Evolutionary conservation across 257 asterid species (phyloP).

Genomic region (Thymus mandschuricus): DNA sequence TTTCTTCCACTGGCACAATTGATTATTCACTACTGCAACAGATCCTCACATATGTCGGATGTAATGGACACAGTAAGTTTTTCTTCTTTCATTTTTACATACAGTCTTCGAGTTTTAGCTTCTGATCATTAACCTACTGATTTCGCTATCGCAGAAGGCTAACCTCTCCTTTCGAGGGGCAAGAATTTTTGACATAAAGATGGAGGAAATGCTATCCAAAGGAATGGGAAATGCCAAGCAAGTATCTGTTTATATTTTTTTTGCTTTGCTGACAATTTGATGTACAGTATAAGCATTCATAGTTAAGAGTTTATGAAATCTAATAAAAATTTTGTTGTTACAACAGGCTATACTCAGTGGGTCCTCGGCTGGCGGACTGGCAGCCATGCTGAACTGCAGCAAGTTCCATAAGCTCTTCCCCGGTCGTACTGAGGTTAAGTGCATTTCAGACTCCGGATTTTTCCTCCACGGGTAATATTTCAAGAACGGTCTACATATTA

Average conservation of each 20-base stretch:
- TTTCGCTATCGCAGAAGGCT: conserved; percentile 7
- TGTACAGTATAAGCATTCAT: too few species aligned
- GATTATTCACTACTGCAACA: conserved; percentile 40
- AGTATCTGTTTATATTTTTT: neutral
- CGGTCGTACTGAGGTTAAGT: conserved; percentile 29
- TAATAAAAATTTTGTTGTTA: too few species aligned
- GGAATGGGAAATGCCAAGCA: conserved; percentile 38
- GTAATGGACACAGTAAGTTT: conserved; percentile 38
- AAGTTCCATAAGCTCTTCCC: conserved; percentile 2
- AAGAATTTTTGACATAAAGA: conserved; percentile 31
- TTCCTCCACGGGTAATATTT: conserved; percentile 13
- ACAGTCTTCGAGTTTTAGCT: neutral
- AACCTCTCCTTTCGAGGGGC: conserved; percentile 35
- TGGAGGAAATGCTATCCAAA: conserved; percentile 36
- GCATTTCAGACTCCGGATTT: conserved; percentile 23
- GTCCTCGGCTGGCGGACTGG: too few species aligned
- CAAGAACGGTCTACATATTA: too few species aligned
- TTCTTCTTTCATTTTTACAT: too few species aligned
- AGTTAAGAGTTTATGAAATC: too few species aligned
- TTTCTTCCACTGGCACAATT: conserved; percentile 45
- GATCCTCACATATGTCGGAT: conserved; percentile 39
- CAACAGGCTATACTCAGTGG: too few species aligned
- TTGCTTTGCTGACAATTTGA: too few species aligned
- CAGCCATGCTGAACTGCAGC: too few species aligned
- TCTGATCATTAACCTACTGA: neutral